Base-by-base conservation (phyloP, 352 stramenopile genomes). In the Thraustochytrium sp. region DNA sequence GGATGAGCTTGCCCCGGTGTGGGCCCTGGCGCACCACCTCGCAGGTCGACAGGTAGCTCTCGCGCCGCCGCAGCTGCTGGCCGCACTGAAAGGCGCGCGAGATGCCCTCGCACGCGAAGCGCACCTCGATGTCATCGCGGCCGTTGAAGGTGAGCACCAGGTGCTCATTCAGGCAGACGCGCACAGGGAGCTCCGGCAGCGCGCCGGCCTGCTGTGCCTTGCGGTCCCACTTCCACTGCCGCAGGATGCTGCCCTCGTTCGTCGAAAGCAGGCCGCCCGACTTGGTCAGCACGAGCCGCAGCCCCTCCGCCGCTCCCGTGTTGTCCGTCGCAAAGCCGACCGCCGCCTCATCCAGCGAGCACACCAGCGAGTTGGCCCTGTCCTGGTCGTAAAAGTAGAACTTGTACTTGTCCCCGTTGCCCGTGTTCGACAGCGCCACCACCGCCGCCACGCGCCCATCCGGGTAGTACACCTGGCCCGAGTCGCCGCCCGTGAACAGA, bases 161-260 rank as follows among this genome's bases (percentile, higher is more conserved):
- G 55, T 82, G 84, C 44, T 94, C 89, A 74, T 94, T 95, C 46
- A 95, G 87, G 21, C 85, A 82, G 62, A 95, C 92, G 18, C 87
- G 48, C 5, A 95, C 86, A 1, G 90, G 86, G 9, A 92, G 85
- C 1, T 64, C 56, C 4, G 91, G 91, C 13, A 90, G 89, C 53
- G 75, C 87, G 9, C 91, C 91, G 49, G 89, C 88, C 29, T 92
- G 85, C 72, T 93, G 84, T 18, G 85, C 73, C 29, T 85, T 86
- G 18, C 75, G 34, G 56, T 87, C 85, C 85, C 85, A 87, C 31
- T 87, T 87, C 85, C 85, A 87, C 36, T 88, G 38, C 18, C 0
- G 40, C 8, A 54, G 2, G 23, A 87, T 87, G 16, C 4, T 86
- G 13, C 80, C 75, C n/a, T 88, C 84, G 16, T 29, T 48, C 21